Evolutionary conservation across 257 asterid genomes (phyloP), one percentile per base, ranked within the genome.

Genomic region (Ilex asprella): DNA sequence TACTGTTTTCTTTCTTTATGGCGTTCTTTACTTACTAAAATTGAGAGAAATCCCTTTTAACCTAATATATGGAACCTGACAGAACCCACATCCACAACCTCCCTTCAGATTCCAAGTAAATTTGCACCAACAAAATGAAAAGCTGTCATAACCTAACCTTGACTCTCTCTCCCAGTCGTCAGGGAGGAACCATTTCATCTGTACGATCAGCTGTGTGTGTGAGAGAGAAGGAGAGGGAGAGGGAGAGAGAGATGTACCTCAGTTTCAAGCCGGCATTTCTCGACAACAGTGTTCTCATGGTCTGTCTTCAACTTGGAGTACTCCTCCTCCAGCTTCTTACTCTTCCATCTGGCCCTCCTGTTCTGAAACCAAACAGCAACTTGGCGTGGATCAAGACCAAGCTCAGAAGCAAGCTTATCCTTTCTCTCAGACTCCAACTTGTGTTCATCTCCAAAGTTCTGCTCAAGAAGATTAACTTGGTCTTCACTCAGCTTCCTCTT

Each of bases 361-460:
- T 71, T 71, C 41, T 71, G 76, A 27, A 65, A 71, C 76, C 71
- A 71, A 12, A 71, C 71, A 6, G 64, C 27, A 9, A 71, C 67
- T 39, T 71, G 76, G 7, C 65, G 67, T 11, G 67, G 71, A 29
- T 71, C 67, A 16, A 71, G 76, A 3, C 50, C 67, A 9, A 71
- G 71, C n/a, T 65, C 64, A n/a, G 51, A 65, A 55, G 76, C 76
- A 49, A 71, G 56, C 39, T 61, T 66, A 31, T 56, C 67, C 43
- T 71, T 71, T 44, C 71, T 65, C 55, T 65, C 64, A 3, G 59
- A 52, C 58, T 65, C 76, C 16, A 71, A 16, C 57, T 55, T 71
- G 14, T 32, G 76, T 15, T 49, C 54, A 49, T 49, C 10, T 49
- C 54, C 54, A 49, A 49, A 49, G 59, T 61, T 71, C 30, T 1